phyloP scores from a whole-genome alignment of 805 yeast species.

The Ogataea pilisensis region DNA sequence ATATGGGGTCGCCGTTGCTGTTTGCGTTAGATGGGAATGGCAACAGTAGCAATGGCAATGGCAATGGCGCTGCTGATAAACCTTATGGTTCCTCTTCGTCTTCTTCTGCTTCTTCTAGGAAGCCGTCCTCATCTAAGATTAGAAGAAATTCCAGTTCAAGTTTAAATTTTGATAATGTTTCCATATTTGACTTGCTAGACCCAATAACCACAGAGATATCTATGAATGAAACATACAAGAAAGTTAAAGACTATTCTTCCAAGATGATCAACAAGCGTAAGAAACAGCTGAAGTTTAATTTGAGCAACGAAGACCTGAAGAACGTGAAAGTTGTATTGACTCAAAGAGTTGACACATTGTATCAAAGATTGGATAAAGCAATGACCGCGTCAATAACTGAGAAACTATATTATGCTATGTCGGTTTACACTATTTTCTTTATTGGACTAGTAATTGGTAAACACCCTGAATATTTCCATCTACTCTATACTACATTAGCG shows the following conservation, averaged over 20 bases:
- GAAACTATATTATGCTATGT: conserved; percentile 73
- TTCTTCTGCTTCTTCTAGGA: background rate
- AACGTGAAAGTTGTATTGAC: conserved; percentile 22
- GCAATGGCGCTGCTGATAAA: too few relatives aligned
- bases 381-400: conserved; percentile 54
- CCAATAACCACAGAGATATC: conserved; percentile 26
- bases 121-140: conserved; percentile 3
- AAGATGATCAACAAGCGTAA: conserved; percentile 25
- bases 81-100: too few relatives aligned
- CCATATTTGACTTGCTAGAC: conserved; percentile 30
- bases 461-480: conserved; percentile 72
- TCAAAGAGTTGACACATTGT: conserved; percentile 34
- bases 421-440: conserved; percentile 62
- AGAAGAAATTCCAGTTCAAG: conserved; percentile 18
- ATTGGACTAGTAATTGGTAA: conserved; percentile 76
- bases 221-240: conserved; percentile 24
- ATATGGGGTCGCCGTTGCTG: conserved; percentile 11
- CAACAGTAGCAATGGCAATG: too few relatives aligned
- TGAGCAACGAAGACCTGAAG: conserved; percentile 26
- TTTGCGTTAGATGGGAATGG: conserved; percentile 10
- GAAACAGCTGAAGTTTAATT: conserved; percentile 21
- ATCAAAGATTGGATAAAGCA: conserved; percentile 33
- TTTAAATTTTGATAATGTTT: conserved; percentile 21
- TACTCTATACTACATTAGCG: conserved; percentile 62
- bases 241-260: conserved; percentile 25